Conservation (phyloP, 2,329 filamentous ascomycete species). For the Phyllosticta paracitricarpa region DNA sequence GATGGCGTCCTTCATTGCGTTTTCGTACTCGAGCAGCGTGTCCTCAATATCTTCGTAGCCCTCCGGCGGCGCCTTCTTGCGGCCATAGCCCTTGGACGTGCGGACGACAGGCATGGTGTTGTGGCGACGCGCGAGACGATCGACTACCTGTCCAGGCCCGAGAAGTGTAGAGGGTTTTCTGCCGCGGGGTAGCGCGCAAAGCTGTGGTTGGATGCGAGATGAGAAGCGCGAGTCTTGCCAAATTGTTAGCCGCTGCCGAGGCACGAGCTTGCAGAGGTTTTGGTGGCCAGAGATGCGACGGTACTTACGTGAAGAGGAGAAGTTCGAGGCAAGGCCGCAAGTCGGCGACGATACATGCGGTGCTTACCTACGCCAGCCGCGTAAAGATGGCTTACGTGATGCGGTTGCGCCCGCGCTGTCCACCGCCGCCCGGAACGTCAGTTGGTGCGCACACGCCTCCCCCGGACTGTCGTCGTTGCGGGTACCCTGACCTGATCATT, state of each 20-base stretch:
- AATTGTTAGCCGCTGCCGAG: constrained; percentile 2
- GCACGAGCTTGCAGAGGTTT: not conserved
- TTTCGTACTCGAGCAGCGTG: constrained; percentile 72
- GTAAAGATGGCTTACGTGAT: not conserved
- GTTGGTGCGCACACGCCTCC: not conserved
- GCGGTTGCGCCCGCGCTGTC: not conserved
- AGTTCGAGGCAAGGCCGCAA: not conserved
- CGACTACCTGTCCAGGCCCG: not conserved
- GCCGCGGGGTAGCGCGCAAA: not conserved
- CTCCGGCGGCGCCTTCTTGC: constrained; percentile 72
- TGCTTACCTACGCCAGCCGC: not conserved
- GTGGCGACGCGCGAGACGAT: not conserved
- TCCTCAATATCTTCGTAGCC: constrained; percentile 85
- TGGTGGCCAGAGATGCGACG: constrained; percentile 4
- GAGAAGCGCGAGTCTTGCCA: not conserved
- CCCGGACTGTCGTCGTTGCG: not conserved
- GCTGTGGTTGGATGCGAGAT: not conserved
- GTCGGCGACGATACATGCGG: constrained; percentile 1
- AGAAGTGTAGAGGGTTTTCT: not conserved
- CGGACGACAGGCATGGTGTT: constrained; percentile 64
- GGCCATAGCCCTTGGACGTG: constrained; percentile 48
- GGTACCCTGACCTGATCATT: not conserved
- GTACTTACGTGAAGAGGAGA: constrained; percentile 9
- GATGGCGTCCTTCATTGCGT: constrained; percentile 93
- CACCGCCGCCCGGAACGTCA: constrained; percentile 3